These are phyloP conservation scores for Penicillium sp. DNA, from an alignment of 2,329 filamentous ascomycete genomes.

Conservation along the genomic window DNA sequence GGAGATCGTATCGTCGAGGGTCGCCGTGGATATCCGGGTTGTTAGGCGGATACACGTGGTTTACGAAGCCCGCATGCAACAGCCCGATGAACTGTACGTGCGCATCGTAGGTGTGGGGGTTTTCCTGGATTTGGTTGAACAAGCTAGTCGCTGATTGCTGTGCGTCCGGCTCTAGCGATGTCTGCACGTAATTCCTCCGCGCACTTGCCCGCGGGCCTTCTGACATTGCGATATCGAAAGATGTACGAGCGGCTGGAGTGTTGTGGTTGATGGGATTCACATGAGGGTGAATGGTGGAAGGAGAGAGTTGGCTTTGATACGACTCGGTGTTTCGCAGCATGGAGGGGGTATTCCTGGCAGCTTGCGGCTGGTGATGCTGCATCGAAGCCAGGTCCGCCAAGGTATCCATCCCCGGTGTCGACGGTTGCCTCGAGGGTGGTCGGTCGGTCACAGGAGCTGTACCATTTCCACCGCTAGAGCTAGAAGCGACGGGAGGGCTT, in stretches of 20 bases:
- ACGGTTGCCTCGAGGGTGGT: conserved; percentile 39
- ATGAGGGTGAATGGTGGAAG: conserved; percentile 42
- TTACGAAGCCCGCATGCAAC: conserved; percentile 47
- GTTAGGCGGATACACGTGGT: conserved; percentile 47
- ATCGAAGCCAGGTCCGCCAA: conserved; percentile 49
- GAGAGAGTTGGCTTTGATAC: conserved; percentile 45
- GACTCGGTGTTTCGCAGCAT: conserved; percentile 40
- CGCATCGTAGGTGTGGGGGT: conserved; percentile 48
- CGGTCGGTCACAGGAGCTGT: conserved; percentile 37
- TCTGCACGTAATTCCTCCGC: conserved; percentile 42
- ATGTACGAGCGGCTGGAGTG: conserved; percentile 42
- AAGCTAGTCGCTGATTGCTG: conserved; percentile 43
- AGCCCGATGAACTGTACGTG: conserved; percentile 48
- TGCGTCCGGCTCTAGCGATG: conserved; percentile 42
- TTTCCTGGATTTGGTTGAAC: conserved; percentile 44
- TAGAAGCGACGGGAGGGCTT: conserved; percentile 31
- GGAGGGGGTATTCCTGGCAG: conserved; percentile 36
- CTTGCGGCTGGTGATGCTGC: conserved; percentile 47
- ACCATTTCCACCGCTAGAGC: conserved; percentile 29
- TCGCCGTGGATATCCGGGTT: conserved; percentile 46
- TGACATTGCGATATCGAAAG: conserved; percentile 47
- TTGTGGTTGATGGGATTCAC: conserved; percentile 39
- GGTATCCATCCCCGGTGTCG: conserved; percentile 51
- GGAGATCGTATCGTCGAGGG: conserved; percentile 46
- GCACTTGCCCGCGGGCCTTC: conserved; percentile 42